Evolutionary conservation across 352 stramenopile species (phyloP).

Genomic region (Thraustochytrium sp.): DNA sequence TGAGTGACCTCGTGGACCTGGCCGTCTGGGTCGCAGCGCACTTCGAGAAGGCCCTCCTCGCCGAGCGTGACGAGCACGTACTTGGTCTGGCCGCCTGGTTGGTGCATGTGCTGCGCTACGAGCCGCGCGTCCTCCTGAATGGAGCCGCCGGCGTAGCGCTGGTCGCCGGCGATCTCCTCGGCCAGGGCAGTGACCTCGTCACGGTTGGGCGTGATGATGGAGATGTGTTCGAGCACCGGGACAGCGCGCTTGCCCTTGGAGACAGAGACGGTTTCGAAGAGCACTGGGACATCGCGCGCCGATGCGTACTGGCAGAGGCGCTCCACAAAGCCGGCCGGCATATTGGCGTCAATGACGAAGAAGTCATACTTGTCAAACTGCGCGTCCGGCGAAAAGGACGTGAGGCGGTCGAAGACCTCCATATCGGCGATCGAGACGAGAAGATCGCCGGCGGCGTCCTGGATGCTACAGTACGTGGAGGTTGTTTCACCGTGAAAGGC

Average conservation of each 20-base stretch:
- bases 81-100: slow-evolving; percentile 49
- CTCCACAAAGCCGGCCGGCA: slow-evolving; percentile 54
- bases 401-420: slow-evolving; percentile 22
- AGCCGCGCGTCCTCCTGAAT: slow-evolving; percentile 55
- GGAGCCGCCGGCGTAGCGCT: slow-evolving; percentile 47
- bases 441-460: slow-evolving; percentile 68
- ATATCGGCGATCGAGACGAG: slow-evolving; percentile 50
- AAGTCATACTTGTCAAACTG: slow-evolving; percentile 51
- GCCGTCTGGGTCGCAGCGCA: background rate
- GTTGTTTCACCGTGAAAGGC: slow-evolving; percentile 58
- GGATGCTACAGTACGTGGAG: slow-evolving; percentile 72
- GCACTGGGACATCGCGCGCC: slow-evolving; percentile 55
- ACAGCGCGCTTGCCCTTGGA: slow-evolving; percentile 67
- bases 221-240: slow-evolving; percentile 55
- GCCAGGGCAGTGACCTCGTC: slow-evolving; percentile 68
- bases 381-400: slow-evolving; percentile 51
- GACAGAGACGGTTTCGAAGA: slow-evolving; percentile 75
- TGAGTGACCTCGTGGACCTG: background rate
- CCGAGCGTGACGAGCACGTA: slow-evolving; percentile 71
- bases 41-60: slow-evolving; percentile 58
- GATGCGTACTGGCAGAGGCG: background rate
- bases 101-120: slow-evolving; percentile 18
- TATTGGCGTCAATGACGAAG: slow-evolving; percentile 69
- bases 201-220: slow-evolving; percentile 68
- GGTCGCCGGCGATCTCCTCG: slow-evolving; percentile 56